A percentile compares a stretch with the other conserved stretches of the same genome.
phyloP scores from a whole-genome alignment of 352 stramenopile genomes.

The Globisporangium nodosum region DNA sequence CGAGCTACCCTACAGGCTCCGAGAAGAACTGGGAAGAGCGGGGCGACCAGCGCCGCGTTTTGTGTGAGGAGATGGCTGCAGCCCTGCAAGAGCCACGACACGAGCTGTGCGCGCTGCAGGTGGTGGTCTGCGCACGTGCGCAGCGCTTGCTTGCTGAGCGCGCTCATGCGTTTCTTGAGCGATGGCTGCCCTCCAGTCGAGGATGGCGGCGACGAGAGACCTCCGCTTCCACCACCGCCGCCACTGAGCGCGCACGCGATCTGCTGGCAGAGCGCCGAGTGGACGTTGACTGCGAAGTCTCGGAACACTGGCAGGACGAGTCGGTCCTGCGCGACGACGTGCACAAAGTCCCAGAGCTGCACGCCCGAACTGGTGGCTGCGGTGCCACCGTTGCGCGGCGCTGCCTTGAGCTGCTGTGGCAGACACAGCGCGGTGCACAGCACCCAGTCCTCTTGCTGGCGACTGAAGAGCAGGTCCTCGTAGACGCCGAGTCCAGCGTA shows the following conservation, averaged over 20 bases:
- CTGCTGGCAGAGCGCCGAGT: slow-evolving; percentile 58
- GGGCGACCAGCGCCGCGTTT: slow-evolving; percentile 30
- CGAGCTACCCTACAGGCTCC: slow-evolving; percentile 23
- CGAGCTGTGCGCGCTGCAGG: slow-evolving; percentile 31
- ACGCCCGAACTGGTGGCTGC: not conserved
- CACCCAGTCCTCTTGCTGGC: slow-evolving; percentile 39
- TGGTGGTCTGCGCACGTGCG: slow-evolving; percentile 27
- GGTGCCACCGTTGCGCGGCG: not conserved
- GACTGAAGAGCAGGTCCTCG: slow-evolving; percentile 20
- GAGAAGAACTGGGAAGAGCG: slow-evolving; percentile 43
- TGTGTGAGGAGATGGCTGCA: slow-evolving; percentile 32
- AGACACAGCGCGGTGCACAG: slow-evolving; percentile 51
- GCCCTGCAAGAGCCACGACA: slow-evolving; percentile 29
- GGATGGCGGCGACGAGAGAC: slow-evolving; percentile 5
- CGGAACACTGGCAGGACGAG: slow-evolving; percentile 40
- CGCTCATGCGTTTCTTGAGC: slow-evolving; percentile 37
- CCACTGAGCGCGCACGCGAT: slow-evolving; percentile 24
- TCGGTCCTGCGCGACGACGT: slow-evolving; percentile 40
- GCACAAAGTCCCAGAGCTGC: slow-evolving; percentile 55
- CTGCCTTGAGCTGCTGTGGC: slow-evolving; percentile 26
- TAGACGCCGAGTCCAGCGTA: slow-evolving; percentile 16
- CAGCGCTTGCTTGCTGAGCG: slow-evolving; percentile 44
- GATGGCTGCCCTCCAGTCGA: not conserved
- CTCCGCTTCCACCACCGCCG: not conserved
- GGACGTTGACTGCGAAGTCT: slow-evolving; percentile 41